phyloP scores from a whole-genome alignment of 2,329 filamentous ascomycete genomes.

The Fusarium nanum region DNA sequence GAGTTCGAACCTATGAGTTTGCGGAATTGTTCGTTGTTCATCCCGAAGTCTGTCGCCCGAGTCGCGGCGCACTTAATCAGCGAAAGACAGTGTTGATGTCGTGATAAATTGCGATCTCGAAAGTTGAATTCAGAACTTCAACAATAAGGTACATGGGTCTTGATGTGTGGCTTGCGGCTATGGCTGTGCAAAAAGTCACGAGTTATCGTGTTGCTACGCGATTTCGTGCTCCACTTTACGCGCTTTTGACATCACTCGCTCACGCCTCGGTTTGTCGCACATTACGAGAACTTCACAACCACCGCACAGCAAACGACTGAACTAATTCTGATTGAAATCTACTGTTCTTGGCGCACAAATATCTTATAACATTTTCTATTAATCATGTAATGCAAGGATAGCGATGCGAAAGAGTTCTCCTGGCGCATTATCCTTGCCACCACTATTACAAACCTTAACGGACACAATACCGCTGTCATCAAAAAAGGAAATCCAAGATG shows the following conservation, averaged over 20 bases:
- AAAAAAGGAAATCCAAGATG: slow-evolving; percentile 56
- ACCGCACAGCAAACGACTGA: not conserved
- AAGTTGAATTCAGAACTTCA: slow-evolving; percentile 9
- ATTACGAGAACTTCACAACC: slow-evolving; percentile 1
- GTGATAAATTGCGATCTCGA: not conserved
- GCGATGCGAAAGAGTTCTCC: slow-evolving; percentile 6
- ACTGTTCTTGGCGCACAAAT: not conserved
- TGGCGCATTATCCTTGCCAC: slow-evolving; percentile 14
- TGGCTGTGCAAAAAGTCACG: slow-evolving; percentile 50
- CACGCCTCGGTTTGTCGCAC: not conserved
- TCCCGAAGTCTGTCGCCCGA: slow-evolving; percentile 52
- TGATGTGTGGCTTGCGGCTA: slow-evolving; percentile 31
- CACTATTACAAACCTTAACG: slow-evolving; percentile 11
- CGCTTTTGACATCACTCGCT: slow-evolving; percentile 41
- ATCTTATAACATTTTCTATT: not conserved
- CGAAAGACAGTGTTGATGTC: slow-evolving; percentile 11
- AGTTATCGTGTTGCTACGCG: slow-evolving; percentile 54
- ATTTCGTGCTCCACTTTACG: slow-evolving; percentile 52
- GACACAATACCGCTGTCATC: not conserved
- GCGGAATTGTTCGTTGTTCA: slow-evolving; percentile 98
- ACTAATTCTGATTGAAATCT: not conserved
- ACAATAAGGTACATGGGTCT: slow-evolving; percentile 23
- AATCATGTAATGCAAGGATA: not conserved
- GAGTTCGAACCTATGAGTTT: slow-evolving; percentile 73
- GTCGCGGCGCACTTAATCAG: not conserved